Base-by-base conservation (phyloP, 768 basidiomycete genomes). In the Podaxis mareebaensis region DNA sequence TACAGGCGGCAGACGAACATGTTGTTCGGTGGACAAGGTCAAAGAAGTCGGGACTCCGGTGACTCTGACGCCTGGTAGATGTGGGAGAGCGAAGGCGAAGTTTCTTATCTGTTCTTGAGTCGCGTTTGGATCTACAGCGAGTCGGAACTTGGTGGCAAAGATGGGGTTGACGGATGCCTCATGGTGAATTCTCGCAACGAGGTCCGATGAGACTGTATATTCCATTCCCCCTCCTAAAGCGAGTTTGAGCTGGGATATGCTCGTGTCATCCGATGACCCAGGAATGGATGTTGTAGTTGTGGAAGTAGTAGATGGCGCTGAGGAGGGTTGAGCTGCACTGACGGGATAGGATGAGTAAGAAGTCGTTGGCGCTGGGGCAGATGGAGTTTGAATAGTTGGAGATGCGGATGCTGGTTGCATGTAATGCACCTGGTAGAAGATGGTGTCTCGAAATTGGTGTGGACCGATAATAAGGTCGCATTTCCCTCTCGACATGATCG, bases 401-500 rank as follows among this genome's bases (percentile, higher is more conserved):
- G 69, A 52, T 28, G 61, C 52, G 17, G 68, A 63, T 48, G 64
- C 58, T 7, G 67, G 58, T 53, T 68, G 74, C 20, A 86, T 79
- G 73, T 92, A 93, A 69, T 87, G 83, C 8, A 90, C 88, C 74
- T 93, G 90, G 66, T 86, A 92, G 64, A 94, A 77, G 0, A 82
- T 78, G 0, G 91, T 92, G 24, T 87, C 84, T 38, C 77, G 70
- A 68, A 93, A 93, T 28, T 79, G 75, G 72, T 92, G 91, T 13
- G 92, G 92, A 4, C 92, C 92, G 36, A 94, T 85, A 67, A 85
- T 80, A 40, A 95, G 73, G 60, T 88, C 84, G 71, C 87, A 93
- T 69, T 79, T 84, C 51, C 90, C 91, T 39, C 88, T 79, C 36
- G 79, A 79, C 66, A 85, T 84, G 60, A 87, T 83, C 1, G 83